phyloP scores from a whole-genome alignment of 164 flowering plant genomes.

The Berberis vulgaris region DNA sequence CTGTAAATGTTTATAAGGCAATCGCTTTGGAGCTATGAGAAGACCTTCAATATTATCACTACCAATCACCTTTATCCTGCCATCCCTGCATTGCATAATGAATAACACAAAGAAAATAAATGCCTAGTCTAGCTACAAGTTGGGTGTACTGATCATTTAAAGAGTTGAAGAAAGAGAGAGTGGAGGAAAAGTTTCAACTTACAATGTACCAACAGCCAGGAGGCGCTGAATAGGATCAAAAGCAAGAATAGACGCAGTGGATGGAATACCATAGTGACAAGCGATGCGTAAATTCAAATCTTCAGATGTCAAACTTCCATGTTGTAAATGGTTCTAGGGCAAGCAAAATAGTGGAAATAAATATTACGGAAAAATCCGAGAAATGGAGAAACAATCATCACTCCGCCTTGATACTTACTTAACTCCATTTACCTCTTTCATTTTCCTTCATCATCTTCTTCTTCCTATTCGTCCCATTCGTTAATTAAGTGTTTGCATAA shows the following conservation, averaged over 20 bases:
- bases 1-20: conserved; percentile 67
- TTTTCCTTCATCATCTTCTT: neutral
- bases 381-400: neutral
- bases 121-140: neutral
- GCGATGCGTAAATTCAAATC: conserved; percentile 40
- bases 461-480: no score
- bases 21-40: conserved; percentile 48
- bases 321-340: conserved; percentile 22
- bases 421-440: neutral
- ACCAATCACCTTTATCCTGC: conserved; percentile 78
- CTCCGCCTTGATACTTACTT: neutral
- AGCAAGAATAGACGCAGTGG: conserved; percentile 72
- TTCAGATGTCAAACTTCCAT: conserved; percentile 15
- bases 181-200: conserved; percentile 27
- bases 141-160: neutral
- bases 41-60: conserved; percentile 72
- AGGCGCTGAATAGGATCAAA: conserved; percentile 70
- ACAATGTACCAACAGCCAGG: conserved; percentile 77
- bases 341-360: neutral
- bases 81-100: conserved; percentile 53
- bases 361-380: neutral
- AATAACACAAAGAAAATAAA: neutral
- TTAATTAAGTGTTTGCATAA: no score
- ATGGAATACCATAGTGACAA: conserved; percentile 79
- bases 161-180: neutral